Percentiles rank a stretch among this genome's conserved stretches.
phyloP scores from a whole-genome alignment of 192 early-diverging fungal species.

The Linnemannia exigua region DNA sequence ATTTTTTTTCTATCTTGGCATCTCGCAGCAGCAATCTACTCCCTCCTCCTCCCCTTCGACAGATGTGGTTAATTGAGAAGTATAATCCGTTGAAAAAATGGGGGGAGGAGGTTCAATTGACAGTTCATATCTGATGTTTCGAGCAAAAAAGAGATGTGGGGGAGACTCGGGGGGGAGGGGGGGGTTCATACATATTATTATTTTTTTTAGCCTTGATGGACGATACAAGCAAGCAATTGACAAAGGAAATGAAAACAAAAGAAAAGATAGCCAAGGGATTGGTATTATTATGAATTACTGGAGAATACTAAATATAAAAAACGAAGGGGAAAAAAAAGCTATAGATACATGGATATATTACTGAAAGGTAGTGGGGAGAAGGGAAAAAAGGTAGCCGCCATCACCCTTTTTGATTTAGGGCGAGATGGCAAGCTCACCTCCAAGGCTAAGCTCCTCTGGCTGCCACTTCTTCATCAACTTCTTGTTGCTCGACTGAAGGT shows the following conservation, averaged over 20 bases:
- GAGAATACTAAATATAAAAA: background rate
- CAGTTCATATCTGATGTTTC: no score
- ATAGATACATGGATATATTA: slow-evolving; percentile 5
- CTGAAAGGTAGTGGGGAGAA: background rate
- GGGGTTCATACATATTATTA: no score
- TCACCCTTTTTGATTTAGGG: background rate
- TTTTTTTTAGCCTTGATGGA: no score
- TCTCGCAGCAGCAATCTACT: background rate
- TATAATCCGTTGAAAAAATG: no score
- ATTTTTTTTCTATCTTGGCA: background rate
- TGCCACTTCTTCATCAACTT: slow-evolving; percentile 7
- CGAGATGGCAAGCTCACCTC: background rate
- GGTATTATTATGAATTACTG: slow-evolving; percentile 2
- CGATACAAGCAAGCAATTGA: background rate
- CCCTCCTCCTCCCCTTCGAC: no score
- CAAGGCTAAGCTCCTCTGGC: slow-evolving; percentile 3
- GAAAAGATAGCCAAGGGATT: no score
- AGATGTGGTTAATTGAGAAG: no score
- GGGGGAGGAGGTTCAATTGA: no score
- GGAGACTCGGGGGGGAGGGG: no score
- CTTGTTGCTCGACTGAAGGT: background rate
- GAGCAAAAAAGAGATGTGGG: no score
- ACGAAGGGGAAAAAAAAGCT: background rate
- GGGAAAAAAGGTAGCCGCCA: background rate
- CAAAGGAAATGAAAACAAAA: background rate